Conservation (phyloP, 306 rosid genomes). For the Vachellia collinsii region DNA sequence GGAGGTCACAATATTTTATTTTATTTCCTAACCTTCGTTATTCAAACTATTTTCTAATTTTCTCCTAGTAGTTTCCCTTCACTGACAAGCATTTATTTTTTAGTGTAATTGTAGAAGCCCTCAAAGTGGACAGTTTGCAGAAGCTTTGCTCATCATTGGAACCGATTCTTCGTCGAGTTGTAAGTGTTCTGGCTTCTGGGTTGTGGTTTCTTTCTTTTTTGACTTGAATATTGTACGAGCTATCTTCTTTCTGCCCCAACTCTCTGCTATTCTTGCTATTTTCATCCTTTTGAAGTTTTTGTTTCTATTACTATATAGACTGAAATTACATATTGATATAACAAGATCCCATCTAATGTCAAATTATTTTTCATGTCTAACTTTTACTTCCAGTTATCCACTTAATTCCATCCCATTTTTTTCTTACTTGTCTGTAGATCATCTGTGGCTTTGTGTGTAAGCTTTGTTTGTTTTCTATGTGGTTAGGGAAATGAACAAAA, state of each 20-base stretch:
- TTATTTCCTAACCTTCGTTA: constrained; percentile 18
- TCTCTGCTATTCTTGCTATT: not conserved
- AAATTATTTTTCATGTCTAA: not conserved
- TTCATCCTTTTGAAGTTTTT: not conserved
- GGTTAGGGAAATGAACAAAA: not conserved
- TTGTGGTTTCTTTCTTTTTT: not conserved
- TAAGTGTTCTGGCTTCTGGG: constrained; percentile 46
- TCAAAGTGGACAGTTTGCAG: constrained; percentile 83
- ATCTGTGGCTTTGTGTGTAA: not conserved
- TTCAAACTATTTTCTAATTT: constrained; percentile 7
- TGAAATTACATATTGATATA: not conserved
- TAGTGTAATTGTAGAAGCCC: constrained; percentile 86
- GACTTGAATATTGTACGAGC: not conserved
- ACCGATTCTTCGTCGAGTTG: constrained; percentile 85
- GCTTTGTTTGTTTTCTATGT: not conserved
- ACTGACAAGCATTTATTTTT: constrained; percentile 27
- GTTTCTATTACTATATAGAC: not conserved
- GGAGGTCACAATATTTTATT: not conserved
- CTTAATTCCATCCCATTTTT: not conserved
- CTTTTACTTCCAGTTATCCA: not conserved
- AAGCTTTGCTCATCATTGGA: constrained; percentile 81
- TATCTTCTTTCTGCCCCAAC: not conserved
- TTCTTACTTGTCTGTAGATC: not conserved
- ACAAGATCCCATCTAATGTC: not conserved
- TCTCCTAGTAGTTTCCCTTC: constrained; percentile 17